These are phyloP conservation scores for Globisporangium spiculum DNA, from an alignment of 352 stramenopile genomes.

Conservation along the genomic window DNA sequence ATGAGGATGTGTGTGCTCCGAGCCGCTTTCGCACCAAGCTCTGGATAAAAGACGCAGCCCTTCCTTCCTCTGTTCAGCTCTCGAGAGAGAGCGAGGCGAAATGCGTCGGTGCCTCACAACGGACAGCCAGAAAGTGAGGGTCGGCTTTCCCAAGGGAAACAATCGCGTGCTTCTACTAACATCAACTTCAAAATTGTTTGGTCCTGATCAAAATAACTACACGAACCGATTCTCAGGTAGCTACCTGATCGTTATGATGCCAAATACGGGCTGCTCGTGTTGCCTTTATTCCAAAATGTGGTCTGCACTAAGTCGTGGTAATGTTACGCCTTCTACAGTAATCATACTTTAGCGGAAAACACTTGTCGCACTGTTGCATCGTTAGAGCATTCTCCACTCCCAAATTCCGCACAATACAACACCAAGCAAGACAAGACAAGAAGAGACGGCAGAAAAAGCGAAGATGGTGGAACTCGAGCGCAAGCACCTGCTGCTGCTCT, in stretches of 20 bases:
- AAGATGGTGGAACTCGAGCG: constrained; percentile 37
- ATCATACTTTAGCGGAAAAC: too few relatives aligned
- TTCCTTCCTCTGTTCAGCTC: background rate
- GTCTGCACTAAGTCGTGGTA: too few relatives aligned
- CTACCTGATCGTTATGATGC: too few relatives aligned
- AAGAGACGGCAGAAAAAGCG: background rate
- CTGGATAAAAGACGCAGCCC: background rate
- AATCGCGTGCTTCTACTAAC: too few relatives aligned
- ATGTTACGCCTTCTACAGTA: too few relatives aligned
- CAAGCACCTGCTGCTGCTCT: constrained; percentile 73
- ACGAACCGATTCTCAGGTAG: too few relatives aligned
- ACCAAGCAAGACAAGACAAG: constrained; percentile 18
- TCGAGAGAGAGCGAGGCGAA: background rate
- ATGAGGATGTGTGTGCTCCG: background rate
- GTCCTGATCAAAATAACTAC: too few relatives aligned
- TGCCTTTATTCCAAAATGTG: too few relatives aligned
- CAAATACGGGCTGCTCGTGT: too few relatives aligned
- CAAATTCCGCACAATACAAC: background rate
- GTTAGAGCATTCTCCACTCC: background rate
- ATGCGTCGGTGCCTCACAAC: background rate
- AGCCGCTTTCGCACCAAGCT: background rate
- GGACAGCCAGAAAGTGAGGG: background rate
- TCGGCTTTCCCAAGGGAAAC: too few relatives aligned
- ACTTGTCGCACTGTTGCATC: background rate
- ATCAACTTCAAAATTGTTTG: too few relatives aligned